Percentiles rank a stretch among this genome's conserved stretches.
phyloP scores from a whole-genome alignment of 306 rosid species.

The Albizia julibrissin region DNA sequence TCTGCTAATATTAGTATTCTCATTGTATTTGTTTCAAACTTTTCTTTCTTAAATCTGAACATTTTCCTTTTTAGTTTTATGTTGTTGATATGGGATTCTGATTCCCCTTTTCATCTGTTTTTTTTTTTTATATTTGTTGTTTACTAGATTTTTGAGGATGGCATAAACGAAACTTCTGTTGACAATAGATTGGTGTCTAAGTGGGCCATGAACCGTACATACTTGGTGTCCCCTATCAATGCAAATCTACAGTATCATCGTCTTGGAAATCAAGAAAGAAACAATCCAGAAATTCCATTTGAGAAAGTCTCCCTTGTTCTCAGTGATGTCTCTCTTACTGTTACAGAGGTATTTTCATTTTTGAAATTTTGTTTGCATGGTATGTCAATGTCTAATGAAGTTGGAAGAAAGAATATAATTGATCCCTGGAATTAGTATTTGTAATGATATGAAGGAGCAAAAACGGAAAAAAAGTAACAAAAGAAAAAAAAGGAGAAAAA shows the following conservation, averaged over 20 bases:
- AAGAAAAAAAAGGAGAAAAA: not conserved
- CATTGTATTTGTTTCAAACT: conserved; percentile 15
- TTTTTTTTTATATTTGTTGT: conserved; percentile 29
- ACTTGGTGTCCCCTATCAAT: conserved; percentile 88
- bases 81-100: not conserved
- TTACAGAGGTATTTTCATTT: conserved; percentile 69
- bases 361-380: conserved; percentile 12
- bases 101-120: conserved; percentile 27
- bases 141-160: conserved; percentile 90
- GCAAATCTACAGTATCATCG: conserved; percentile 90
- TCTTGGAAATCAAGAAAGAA: conserved; percentile 89
- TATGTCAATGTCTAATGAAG: conserved; percentile 10
- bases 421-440: not conserved
- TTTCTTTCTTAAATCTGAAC: conserved; percentile 1
- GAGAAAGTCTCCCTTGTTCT: conserved; percentile 86
- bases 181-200: conserved; percentile 51
- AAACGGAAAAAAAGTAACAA: not conserved
- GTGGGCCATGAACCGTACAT: conserved; percentile 80
- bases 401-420: not conserved
- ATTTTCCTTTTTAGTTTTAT: not conserved
- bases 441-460: not conserved
- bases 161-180: conserved; percentile 72
- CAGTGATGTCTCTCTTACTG: conserved; percentile 78
- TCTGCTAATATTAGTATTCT: conserved; percentile 15
- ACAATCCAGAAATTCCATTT: conserved; percentile 79